Percentiles rank a stretch among this genome's conserved stretches.
These are phyloP conservation scores for Agastache rugosa DNA, from an alignment of 257 asterid species.

Conservation along the genomic window DNA sequence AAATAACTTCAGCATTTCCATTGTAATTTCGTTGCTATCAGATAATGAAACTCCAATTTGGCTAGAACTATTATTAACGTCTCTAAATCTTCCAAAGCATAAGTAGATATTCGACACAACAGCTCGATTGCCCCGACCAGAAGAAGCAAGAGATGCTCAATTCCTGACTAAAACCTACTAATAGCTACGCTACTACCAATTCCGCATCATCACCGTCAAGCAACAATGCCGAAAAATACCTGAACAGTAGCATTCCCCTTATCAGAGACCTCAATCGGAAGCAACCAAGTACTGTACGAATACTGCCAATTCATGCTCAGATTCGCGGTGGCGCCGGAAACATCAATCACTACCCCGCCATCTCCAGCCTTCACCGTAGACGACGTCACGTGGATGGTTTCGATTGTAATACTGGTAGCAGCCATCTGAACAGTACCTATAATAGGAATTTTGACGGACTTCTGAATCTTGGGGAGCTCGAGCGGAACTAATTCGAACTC, in stretches of 20 bases:
- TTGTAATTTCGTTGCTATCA: not conserved
- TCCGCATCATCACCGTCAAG: not conserved
- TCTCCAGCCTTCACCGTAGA: constrained; percentile 76
- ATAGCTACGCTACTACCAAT: not conserved
- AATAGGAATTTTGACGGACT: constrained; percentile 61
- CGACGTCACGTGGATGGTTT: constrained; percentile 57
- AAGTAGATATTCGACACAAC: constrained; percentile 2
- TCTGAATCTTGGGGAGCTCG: constrained; percentile 67
- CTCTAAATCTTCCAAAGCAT: constrained; percentile 20
- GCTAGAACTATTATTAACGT: not conserved
- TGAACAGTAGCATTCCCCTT: constrained; percentile 72
- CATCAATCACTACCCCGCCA: constrained; percentile 63
- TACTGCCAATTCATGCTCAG: constrained; percentile 83
- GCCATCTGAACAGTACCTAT: constrained; percentile 66
- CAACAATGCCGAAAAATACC: constrained; percentile 47
- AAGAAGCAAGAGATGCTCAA: not conserved
- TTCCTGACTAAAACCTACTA: constrained; percentile 6
- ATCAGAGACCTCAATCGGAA: constrained; percentile 71
- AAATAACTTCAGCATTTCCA: not conserved
- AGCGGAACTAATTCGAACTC: constrained; percentile 74
- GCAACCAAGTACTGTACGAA: constrained; percentile 64
- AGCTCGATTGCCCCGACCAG: not conserved
- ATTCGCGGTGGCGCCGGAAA: constrained; percentile 84
- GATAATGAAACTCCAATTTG: constrained; percentile 1
- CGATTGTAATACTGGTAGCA: constrained; percentile 57